Evolutionary conservation across 805 yeast species (phyloP).

Genomic region (Ogataea parapolymorpha): DNA sequence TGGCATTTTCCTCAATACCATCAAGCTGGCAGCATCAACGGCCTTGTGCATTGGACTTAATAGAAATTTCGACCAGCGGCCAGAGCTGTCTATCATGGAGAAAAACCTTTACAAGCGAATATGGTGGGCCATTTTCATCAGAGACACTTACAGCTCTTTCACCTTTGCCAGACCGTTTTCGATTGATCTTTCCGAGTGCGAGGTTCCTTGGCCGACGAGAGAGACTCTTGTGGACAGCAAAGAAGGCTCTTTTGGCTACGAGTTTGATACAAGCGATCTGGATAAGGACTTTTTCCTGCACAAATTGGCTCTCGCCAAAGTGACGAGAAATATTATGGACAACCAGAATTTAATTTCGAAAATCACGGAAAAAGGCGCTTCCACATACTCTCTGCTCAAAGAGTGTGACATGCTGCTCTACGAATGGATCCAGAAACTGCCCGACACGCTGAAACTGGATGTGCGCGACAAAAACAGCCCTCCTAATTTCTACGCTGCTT

Average conservation of each 20-base stretch:
- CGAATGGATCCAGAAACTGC: conserved; percentile 37
- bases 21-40: conserved; percentile 61
- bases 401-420: conserved; percentile 71
- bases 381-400: conserved; percentile 35
- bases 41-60: conserved; percentile 81
- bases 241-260: conserved; percentile 39
- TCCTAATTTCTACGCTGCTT: conserved; percentile 48
- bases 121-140: conserved; percentile 75
- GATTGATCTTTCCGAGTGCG: conserved; percentile 69
- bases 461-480: conserved; percentile 30
- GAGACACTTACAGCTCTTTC: conserved; percentile 65
- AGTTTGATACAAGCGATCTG: conserved; percentile 10
- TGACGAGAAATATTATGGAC: conserved; percentile 53
- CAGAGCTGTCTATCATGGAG: conserved; percentile 13
- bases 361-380: conserved; percentile 38
- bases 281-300: conserved; percentile 47
- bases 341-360: conserved; percentile 11
- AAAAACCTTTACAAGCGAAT: conserved; percentile 57
- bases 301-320: conserved; percentile 59
- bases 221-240: conserved; percentile 62
- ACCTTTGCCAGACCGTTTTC: conserved; percentile 68
- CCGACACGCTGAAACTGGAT: neutral
- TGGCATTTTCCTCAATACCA: conserved; percentile 57
- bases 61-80: conserved; percentile 34
- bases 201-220: conserved; percentile 67